phyloP scores from a whole-genome alignment of 805 yeast species.

The Jamesozyma spencerorum region DNA sequence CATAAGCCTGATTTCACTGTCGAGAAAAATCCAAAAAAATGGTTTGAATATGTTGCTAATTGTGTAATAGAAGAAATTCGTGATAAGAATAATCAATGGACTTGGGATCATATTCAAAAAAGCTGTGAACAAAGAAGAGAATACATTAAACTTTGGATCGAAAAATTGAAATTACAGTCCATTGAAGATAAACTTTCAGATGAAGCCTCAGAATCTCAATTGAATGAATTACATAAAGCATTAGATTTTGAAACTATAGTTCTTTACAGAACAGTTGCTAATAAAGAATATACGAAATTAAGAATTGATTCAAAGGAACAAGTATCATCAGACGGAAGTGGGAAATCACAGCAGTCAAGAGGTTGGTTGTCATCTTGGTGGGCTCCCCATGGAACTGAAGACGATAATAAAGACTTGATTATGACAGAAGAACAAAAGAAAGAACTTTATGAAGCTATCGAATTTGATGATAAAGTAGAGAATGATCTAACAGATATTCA shows the following conservation, averaged over 20 bases:
- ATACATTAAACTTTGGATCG: constrained; percentile 62
- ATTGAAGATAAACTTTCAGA: constrained; percentile 23
- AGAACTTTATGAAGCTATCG: constrained; percentile 89
- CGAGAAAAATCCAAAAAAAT: constrained; percentile 58
- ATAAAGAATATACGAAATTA: constrained; percentile 54
- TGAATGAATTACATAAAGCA: constrained; percentile 48
- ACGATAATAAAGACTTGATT: constrained; percentile 32
- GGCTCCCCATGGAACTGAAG: constrained; percentile 32
- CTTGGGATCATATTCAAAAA: constrained; percentile 72
- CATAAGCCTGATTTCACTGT: constrained; percentile 49
- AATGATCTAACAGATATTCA: constrained; percentile 38
- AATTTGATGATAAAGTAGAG: constrained; percentile 58
- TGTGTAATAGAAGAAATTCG: constrained; percentile 73
- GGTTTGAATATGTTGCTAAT: constrained; percentile 78
- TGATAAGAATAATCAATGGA: constrained; percentile 71
- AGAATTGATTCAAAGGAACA: constrained; percentile 22
- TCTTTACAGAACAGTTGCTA: constrained; percentile 75
- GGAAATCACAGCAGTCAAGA: constrained; percentile 7
- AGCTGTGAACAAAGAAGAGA: constrained; percentile 63
- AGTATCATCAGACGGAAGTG: constrained; percentile 6
- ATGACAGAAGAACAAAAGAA: constrained; percentile 81
- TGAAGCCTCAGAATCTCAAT: constrained; percentile 33
- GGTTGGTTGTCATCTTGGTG: constrained; percentile 75
- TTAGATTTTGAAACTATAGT: constrained; percentile 71
- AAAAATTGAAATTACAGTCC: constrained; percentile 35